A percentile compares a stretch with the other conserved stretches of the same genome.
These are phyloP conservation scores for Talaromyces sp. DNA, from an alignment of 2,329 filamentous ascomycete species.

Conservation along the genomic window DNA sequence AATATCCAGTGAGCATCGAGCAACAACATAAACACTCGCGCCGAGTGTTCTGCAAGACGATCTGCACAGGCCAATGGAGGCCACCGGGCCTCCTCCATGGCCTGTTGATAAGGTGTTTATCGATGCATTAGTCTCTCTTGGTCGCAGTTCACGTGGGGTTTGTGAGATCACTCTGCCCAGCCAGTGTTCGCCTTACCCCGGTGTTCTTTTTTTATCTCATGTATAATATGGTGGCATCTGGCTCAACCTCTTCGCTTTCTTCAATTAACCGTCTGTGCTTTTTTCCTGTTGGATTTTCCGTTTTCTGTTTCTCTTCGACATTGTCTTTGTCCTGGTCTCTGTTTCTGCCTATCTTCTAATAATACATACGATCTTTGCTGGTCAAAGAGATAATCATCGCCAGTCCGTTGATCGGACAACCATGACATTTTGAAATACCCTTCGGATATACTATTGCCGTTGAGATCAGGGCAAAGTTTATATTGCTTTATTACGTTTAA, in stretches of 20 bases:
- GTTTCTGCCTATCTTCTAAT: constrained; percentile 4
- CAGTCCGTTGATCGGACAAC: constrained; percentile 44
- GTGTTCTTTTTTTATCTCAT: constrained; percentile 21
- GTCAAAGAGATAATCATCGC: constrained; percentile 26
- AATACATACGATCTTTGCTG: constrained; percentile 25
- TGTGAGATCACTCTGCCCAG: constrained; percentile 12
- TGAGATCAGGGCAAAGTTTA: constrained; percentile 11
- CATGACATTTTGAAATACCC: constrained; percentile 19
- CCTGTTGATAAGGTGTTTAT: background rate
- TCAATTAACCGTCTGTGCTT: constrained; percentile 17
- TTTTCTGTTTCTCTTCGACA: constrained; percentile 26
- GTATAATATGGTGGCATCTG: constrained; percentile 19
- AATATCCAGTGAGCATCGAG: background rate
- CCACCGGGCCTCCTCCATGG: constrained; percentile 1
- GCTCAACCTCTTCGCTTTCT: constrained; percentile 10
- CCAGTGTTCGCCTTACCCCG: background rate
- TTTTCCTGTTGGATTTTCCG: constrained; percentile 19
- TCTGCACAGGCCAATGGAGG: constrained; percentile 6
- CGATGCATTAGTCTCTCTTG: constrained; percentile 4
- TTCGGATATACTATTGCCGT: background rate
- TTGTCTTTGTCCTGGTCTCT: constrained; percentile 22
- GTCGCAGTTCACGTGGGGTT: background rate
- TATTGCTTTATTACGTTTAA: constrained; percentile 9
- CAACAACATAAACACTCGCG: constrained; percentile 1
- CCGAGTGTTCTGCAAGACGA: constrained; percentile 1